phyloP scores from a whole-genome alignment of 2,329 filamentous ascomycete species.

The Trichothecium roseum region DNA sequence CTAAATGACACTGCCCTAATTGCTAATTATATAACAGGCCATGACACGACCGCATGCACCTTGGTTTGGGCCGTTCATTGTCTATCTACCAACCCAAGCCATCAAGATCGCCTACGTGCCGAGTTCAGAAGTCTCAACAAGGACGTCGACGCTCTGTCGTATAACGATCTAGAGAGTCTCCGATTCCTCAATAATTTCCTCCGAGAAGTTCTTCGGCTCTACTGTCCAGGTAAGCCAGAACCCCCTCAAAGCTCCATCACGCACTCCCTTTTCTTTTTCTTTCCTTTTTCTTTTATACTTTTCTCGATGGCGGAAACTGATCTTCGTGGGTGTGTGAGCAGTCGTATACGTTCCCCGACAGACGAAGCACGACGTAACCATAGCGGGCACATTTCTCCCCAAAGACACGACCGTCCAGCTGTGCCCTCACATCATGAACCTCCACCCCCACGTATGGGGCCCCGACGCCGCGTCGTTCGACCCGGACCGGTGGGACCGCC shows the following conservation, averaged over 20 bases:
- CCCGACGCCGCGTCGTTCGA: conserved; percentile 20
- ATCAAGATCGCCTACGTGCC: conserved; percentile 26
- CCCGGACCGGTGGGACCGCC: conserved; percentile 26
- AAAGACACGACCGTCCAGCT: conserved; percentile 27
- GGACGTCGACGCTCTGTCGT: conserved; percentile 6
- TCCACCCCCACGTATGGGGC: conserved; percentile 26
- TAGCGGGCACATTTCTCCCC: conserved; percentile 24
- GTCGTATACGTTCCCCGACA: conserved; percentile 23
- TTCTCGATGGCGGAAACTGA: too few relatives aligned
- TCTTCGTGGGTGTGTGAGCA: too few relatives aligned
- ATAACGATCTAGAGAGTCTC: conserved; percentile 18
- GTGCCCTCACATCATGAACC: conserved; percentile 23
- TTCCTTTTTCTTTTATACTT: too few relatives aligned
- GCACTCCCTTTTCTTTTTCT: too few relatives aligned
- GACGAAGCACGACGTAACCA: conserved; percentile 19
- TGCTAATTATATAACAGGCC: too few relatives aligned
- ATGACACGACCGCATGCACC: conserved; percentile 32
- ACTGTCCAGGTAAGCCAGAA: conserved; percentile 23
- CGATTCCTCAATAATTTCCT: conserved; percentile 29
- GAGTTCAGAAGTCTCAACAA: conserved; percentile 19
- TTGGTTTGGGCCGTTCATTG: conserved; percentile 32
- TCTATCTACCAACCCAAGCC: conserved; percentile 21
- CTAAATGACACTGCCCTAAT: too few relatives aligned
- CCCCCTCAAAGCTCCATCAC: too few relatives aligned
- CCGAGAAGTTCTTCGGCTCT: conserved; percentile 31